Conservation (phyloP, 1,284 basidiomycete genomes). For the Trichosporon inkin region DNA sequence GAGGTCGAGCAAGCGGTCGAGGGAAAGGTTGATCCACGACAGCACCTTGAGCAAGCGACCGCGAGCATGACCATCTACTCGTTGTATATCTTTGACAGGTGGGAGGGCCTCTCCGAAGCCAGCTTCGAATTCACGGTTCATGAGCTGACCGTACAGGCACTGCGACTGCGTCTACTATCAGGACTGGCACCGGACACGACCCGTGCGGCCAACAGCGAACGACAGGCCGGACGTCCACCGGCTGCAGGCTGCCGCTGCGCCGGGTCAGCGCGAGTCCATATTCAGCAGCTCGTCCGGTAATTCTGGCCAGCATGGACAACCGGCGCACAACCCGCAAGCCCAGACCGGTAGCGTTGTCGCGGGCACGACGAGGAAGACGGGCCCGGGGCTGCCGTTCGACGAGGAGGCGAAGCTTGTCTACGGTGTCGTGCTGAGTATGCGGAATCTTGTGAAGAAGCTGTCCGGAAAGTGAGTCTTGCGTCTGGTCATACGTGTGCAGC, state of each 20-base stretch:
- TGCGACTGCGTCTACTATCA: constrained; percentile 89
- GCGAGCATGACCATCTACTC: constrained; percentile 72
- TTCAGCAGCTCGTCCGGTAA: constrained; percentile 22
- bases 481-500: too few relatives aligned
- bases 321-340: neutral
- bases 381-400: constrained; percentile 70
- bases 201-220: constrained; percentile 64
- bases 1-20: neutral
- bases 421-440: constrained; percentile 83
- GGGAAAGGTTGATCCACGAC: neutral
- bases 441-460: constrained; percentile 93
- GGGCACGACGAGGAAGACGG: constrained; percentile 10
- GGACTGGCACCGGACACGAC: constrained; percentile 79
- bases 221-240: constrained; percentile 67
- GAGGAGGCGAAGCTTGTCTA: constrained; percentile 98
- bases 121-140: neutral
- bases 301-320: neutral
- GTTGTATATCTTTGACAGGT: constrained; percentile 86
- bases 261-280: constrained; percentile 31
- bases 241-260: constrained; percentile 51
- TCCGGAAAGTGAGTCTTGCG: constrained; percentile 64
- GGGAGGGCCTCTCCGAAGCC: neutral
- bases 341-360: constrained; percentile 3
- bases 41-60: neutral
- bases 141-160: constrained; percentile 58